phyloP scores from a whole-genome alignment of 106 monocot species.

The Allium cepa region DNA sequence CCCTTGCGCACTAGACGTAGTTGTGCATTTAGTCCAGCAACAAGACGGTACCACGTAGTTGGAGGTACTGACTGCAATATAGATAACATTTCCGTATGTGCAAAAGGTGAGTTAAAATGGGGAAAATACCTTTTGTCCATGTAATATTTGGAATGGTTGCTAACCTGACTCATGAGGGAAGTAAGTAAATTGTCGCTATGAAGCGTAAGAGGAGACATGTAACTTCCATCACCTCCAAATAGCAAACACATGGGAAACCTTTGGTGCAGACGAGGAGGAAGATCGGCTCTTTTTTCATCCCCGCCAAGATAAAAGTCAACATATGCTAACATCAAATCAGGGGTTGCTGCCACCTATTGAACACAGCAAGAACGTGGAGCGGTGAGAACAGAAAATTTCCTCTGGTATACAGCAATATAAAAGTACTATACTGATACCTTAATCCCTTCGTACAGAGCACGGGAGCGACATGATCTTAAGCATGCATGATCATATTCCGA shows the following conservation, averaged over 20 bases:
- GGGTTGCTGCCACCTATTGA: conserved; percentile 83
- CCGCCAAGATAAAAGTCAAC: conserved; percentile 97
- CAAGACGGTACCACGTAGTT: conserved; percentile 93
- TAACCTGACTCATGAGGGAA: conserved; percentile 96
- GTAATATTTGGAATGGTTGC: neutral
- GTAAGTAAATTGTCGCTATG: conserved; percentile 97
- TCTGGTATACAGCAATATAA: neutral
- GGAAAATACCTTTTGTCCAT: too few relatives aligned
- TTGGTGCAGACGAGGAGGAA: conserved; percentile 89
- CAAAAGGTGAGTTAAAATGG: too few relatives aligned
- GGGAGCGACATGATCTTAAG: conserved; percentile 90
- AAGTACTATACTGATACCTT: conserved; percentile 41
- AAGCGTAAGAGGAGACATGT: conserved; percentile 94
- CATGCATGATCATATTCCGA: conserved; percentile 98
- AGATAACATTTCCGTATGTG: too few relatives aligned
- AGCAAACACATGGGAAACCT: conserved; percentile 82
- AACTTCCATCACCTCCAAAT: conserved; percentile 96
- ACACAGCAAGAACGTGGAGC: neutral
- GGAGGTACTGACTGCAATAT: conserved; percentile 67
- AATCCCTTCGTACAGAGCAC: conserved; percentile 95
- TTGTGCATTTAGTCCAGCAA: conserved; percentile 95
- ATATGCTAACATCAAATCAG: conserved; percentile 95
- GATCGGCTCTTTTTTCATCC: conserved; percentile 95
- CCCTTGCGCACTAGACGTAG: conserved; percentile 78
- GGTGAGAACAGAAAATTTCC: neutral